Conservation (phyloP, 2,329 filamentous ascomycete genomes). For the Fusarium clavum region DNA sequence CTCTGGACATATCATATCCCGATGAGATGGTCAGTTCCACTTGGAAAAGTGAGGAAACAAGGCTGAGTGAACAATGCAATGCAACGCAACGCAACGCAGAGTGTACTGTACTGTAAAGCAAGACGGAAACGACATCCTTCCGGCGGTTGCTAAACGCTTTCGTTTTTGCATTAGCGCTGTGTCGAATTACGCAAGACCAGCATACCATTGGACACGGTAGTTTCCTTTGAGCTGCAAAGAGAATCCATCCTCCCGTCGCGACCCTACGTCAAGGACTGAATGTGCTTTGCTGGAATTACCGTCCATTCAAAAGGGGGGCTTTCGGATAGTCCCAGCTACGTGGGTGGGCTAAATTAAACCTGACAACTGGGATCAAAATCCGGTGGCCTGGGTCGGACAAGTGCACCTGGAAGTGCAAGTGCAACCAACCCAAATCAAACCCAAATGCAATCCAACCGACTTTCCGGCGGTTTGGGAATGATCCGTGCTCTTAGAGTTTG, state of each 20-base stretch:
- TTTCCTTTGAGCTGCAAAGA: not conserved
- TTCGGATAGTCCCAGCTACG: constrained; percentile 34
- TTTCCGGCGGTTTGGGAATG: constrained; percentile 41
- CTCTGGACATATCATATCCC: constrained; percentile 6
- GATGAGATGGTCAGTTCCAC: constrained; percentile 1
- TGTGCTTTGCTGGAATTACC: not conserved
- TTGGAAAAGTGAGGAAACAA: constrained; percentile 12
- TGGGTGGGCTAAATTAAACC: constrained; percentile 41
- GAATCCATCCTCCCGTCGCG: not conserved
- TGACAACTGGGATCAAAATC: constrained; percentile 40
- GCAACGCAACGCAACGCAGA: not conserved
- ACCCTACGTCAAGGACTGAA: not conserved
- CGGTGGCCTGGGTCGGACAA: constrained; percentile 44
- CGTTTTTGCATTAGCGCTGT: constrained; percentile 1
- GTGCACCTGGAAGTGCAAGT: not conserved
- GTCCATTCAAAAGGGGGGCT: not conserved
- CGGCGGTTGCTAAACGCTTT: constrained; percentile 4
- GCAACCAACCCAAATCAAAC: constrained; percentile 8
- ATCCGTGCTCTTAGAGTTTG: constrained; percentile 11
- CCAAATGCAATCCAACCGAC: constrained; percentile 9
- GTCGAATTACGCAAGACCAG: constrained; percentile 12
- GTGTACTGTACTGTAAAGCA: not conserved
- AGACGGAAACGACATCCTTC: not conserved
- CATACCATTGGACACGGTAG: constrained; percentile 11
- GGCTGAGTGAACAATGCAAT: not conserved